phyloP scores from a whole-genome alignment of 2,329 filamentous ascomycete genomes.

The Colletotrichum sp. region DNA sequence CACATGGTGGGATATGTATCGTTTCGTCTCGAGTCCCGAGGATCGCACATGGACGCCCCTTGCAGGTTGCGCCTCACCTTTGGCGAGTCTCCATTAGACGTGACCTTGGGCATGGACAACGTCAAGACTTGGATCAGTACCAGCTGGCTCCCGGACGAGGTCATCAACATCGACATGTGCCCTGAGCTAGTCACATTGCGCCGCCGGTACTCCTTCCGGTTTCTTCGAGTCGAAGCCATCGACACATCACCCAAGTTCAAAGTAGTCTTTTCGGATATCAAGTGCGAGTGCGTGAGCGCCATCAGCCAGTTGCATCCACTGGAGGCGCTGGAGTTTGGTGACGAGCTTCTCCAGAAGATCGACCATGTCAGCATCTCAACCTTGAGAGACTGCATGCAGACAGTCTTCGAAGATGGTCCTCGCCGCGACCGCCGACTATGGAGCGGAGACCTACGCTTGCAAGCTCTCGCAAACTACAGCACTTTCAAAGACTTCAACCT shows the following conservation, averaged over 20 bases:
- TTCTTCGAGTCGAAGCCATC: constrained; percentile 34
- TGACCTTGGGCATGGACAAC: constrained; percentile 34
- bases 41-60: constrained; percentile 37
- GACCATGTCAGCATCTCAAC: constrained; percentile 35
- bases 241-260: constrained; percentile 38
- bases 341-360: constrained; percentile 27
- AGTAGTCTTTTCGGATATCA: constrained; percentile 30
- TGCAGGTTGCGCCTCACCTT: constrained; percentile 36
- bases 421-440: constrained; percentile 39
- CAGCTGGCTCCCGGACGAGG: constrained; percentile 39
- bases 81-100: constrained; percentile 38
- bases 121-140: constrained; percentile 41
- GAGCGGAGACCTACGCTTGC: constrained; percentile 39
- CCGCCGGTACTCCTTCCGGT: constrained; percentile 37
- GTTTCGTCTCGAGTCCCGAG: constrained; percentile 29
- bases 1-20: constrained; percentile 36
- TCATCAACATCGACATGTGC: constrained; percentile 36
- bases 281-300: constrained; percentile 31
- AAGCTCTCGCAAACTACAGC: constrained; percentile 39
- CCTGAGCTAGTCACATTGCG: constrained; percentile 30
- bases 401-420: constrained; percentile 41
- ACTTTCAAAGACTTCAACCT: constrained; percentile 36
- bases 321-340: constrained; percentile 18
- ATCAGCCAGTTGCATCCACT: constrained; percentile 23
- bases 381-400: constrained; percentile 41